Evolutionary conservation across 257 asterid genomes (phyloP).

Genomic region (Solanum paucissectum): DNA sequence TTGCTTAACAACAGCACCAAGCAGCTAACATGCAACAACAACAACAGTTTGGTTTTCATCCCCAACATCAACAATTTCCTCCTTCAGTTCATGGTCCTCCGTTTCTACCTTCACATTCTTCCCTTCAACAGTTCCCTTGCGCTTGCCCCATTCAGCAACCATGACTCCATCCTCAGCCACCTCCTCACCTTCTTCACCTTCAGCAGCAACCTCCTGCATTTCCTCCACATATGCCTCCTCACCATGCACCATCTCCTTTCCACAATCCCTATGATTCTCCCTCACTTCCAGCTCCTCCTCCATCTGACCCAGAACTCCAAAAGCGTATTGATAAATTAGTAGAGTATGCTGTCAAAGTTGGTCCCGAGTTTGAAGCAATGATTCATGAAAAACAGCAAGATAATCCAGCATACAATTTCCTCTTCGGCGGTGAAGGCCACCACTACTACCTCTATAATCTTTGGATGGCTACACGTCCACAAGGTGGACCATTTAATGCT

Average conservation of each 20-base stretch:
- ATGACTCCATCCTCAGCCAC: slow-evolving; percentile 55
- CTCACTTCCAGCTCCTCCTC: slow-evolving; percentile 76
- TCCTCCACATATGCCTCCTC: slow-evolving; percentile 68
- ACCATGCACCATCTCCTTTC: slow-evolving; percentile 45
- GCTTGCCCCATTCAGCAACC: slow-evolving; percentile 70
- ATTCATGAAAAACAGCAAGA: slow-evolving; percentile 85
- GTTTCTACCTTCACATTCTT: slow-evolving; percentile 66
- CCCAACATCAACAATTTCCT: slow-evolving; percentile 80
- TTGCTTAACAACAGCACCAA: slow-evolving; percentile 67
- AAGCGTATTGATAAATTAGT: slow-evolving; percentile 83
- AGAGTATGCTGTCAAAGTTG: slow-evolving; percentile 80
- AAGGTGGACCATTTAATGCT: slow-evolving; percentile 46
- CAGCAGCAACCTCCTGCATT: slow-evolving; percentile 44
- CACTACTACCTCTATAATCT: slow-evolving; percentile 73
- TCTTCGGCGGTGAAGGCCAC: slow-evolving; percentile 91
- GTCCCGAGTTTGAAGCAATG: slow-evolving; percentile 92
- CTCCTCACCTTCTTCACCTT: slow-evolving; percentile 52
- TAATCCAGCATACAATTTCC: slow-evolving; percentile 77
- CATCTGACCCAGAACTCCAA: slow-evolving; percentile 79
- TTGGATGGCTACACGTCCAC: slow-evolving; percentile 55
- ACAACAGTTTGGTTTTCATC: slow-evolving; percentile 70
- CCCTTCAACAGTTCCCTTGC: slow-evolving; percentile 74
- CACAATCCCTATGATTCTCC: slow-evolving; percentile 63
- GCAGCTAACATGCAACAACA: slow-evolving; percentile 26
- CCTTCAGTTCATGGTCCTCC: slow-evolving; percentile 43